Evolutionary conservation across 2,329 filamentous ascomycete genomes (phyloP).

Genomic region (Paraphoma chrysanthemicola): DNA sequence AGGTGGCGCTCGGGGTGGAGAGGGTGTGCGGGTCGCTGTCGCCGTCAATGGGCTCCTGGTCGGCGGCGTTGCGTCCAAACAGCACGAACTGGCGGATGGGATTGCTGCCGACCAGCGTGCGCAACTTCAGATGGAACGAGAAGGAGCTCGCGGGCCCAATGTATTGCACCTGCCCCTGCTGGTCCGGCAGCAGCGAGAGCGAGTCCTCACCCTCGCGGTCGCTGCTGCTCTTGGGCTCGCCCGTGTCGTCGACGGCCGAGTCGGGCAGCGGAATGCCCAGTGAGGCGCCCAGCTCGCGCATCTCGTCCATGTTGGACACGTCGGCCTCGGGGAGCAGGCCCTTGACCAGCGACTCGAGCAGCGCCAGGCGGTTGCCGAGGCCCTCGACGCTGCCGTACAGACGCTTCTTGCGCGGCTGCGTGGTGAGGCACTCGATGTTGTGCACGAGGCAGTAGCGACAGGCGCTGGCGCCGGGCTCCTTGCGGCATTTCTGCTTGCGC

Average conservation of each 20-base stretch:
- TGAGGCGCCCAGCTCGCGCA: slow-evolving; percentile 48
- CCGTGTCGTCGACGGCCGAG: slow-evolving; percentile 18
- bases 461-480: slow-evolving; percentile 45
- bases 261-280: slow-evolving; percentile 51
- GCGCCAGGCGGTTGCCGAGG: slow-evolving; percentile 48
- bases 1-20: slow-evolving; percentile 28
- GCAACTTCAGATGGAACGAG: slow-evolving; percentile 52
- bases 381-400: slow-evolving; percentile 54
- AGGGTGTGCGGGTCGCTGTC: slow-evolving; percentile 25
- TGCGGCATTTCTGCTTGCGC: slow-evolving; percentile 56
- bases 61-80: slow-evolving; percentile 51
- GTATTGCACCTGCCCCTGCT: slow-evolving; percentile 55
- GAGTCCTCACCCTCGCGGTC: slow-evolving; percentile 43
- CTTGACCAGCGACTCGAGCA: slow-evolving; percentile 55
- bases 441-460: slow-evolving; percentile 54
- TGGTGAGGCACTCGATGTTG: slow-evolving; percentile 52
- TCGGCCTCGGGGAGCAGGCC: slow-evolving; percentile 53
- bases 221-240: slow-evolving; percentile 23
- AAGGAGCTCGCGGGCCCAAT: slow-evolving; percentile 54
- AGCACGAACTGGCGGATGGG: slow-evolving; percentile 47
- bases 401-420: slow-evolving; percentile 54
- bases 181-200: slow-evolving; percentile 49
- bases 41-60: slow-evolving; percentile 29
- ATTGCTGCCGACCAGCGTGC: slow-evolving; percentile 45
- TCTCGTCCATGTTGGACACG: slow-evolving; percentile 50